These are phyloP conservation scores for Oehlia diaphana DNA, from an alignment of 192 early-diverging fungal species.

Conservation along the genomic window DNA sequence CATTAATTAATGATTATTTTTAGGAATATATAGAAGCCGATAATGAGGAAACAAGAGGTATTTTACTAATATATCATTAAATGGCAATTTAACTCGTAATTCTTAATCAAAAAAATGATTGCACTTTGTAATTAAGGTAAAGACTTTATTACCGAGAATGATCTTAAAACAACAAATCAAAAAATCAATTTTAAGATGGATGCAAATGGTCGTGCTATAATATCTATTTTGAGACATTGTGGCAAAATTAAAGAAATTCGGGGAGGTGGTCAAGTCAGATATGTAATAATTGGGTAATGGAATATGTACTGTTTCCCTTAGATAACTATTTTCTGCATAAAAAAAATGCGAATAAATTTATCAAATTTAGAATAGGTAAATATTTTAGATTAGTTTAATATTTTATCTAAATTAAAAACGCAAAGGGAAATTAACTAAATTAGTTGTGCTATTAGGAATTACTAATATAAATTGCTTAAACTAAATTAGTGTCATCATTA, in stretches of 20 bases:
- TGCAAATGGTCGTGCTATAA: slow-evolving; percentile 5
- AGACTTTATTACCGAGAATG: slow-evolving; percentile 22
- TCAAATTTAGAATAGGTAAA: too few relatives aligned
- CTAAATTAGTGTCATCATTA: too few relatives aligned
- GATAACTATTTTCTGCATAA: too few relatives aligned
- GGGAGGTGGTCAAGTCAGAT: slow-evolving; percentile 12
- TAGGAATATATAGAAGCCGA: slow-evolving; percentile 16
- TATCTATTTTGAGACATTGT: slow-evolving; percentile 19
- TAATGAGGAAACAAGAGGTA: slow-evolving; percentile 30
- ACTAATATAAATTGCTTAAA: too few relatives aligned
- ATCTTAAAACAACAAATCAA: slow-evolving; percentile 8
- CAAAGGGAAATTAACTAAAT: too few relatives aligned
- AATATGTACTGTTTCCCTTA: too few relatives aligned
- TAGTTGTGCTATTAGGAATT: too few relatives aligned
- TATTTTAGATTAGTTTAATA: too few relatives aligned
- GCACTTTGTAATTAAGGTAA: background rate
- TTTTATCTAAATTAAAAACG: too few relatives aligned
- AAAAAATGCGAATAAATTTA: too few relatives aligned
- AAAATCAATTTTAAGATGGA: slow-evolving; percentile 24
- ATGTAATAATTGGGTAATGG: background rate
- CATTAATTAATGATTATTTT: background rate
- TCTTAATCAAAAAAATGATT: background rate
- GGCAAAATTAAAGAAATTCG: slow-evolving; percentile 20
- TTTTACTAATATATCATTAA: background rate
- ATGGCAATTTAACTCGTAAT: background rate